These are phyloP conservation scores for Immersiporthe knoxdaviesiana DNA, from an alignment of 2,329 filamentous ascomycete genomes.

Conservation along the genomic window DNA sequence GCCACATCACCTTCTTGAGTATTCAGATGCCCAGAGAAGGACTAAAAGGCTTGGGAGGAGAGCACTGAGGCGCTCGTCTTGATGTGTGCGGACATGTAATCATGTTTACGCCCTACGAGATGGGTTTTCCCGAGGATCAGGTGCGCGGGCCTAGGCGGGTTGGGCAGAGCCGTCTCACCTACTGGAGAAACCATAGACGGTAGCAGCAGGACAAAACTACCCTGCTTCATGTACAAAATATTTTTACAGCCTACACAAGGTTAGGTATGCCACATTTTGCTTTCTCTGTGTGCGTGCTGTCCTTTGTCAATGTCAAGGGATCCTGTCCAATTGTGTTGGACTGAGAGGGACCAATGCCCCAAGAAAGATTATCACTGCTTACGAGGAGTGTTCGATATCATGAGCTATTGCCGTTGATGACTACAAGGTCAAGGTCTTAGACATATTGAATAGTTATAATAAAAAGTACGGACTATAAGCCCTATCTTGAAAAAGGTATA, in stretches of 20 bases:
- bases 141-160: too few species aligned
- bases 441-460: neutral
- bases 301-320: neutral
- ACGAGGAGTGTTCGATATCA: neutral
- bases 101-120: neutral
- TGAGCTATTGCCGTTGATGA: too few species aligned
- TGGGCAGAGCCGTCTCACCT: too few species aligned
- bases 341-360: neutral
- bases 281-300: neutral
- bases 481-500: neutral
- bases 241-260: neutral
- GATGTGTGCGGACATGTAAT: neutral
- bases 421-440: neutral
- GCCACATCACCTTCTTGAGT: neutral
- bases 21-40: neutral
- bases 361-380: neutral
- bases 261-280: neutral
- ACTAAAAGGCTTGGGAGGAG: neutral
- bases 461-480: neutral
- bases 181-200: neutral
- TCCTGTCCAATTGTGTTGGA: neutral
- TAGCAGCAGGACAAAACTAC: neutral
- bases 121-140: too few species aligned
- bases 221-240: neutral
- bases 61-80: neutral